Conservation (phyloP, 495 filamentous ascomycete genomes). For the Podospora pseudopauciseta region DNA sequence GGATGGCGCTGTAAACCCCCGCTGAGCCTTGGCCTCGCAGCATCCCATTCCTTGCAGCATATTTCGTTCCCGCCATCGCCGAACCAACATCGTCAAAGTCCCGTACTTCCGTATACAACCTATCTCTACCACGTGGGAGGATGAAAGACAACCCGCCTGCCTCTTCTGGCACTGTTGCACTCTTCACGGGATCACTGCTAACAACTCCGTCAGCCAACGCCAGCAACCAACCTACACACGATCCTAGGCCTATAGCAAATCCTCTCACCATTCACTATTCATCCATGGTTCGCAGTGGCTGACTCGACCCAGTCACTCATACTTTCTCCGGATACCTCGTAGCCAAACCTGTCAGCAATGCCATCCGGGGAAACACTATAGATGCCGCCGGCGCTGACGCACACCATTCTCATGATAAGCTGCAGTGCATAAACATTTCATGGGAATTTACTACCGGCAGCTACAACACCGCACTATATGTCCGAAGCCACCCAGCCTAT, state of each 20-base stretch:
- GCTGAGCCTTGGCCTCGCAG: no score
- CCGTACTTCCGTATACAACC: background rate
- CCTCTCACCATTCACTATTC: background rate
- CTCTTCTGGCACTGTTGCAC: background rate
- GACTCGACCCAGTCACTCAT: background rate
- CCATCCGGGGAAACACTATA: constrained; percentile 10
- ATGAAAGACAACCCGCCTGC: background rate
- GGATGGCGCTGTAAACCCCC: background rate
- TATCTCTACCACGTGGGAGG: background rate
- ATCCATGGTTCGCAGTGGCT: background rate
- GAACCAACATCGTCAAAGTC: background rate
- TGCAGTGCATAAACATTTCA: background rate
- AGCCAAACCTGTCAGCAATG: constrained; percentile 12
- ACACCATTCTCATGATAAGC: constrained; percentile 8
- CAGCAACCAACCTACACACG: background rate
- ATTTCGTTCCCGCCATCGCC: background rate
- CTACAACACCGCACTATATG: background rate
- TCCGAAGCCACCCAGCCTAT: background rate
- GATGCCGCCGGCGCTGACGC: constrained; percentile 14
- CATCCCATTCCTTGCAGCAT: background rate
- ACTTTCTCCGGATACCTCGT: background rate
- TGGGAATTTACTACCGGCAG: background rate
- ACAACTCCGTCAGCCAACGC: background rate
- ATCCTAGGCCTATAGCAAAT: background rate
- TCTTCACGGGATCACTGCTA: background rate